Base-by-base conservation (phyloP, 192 early-diverging fungal genomes). In the Dissophora ornata region DNA sequence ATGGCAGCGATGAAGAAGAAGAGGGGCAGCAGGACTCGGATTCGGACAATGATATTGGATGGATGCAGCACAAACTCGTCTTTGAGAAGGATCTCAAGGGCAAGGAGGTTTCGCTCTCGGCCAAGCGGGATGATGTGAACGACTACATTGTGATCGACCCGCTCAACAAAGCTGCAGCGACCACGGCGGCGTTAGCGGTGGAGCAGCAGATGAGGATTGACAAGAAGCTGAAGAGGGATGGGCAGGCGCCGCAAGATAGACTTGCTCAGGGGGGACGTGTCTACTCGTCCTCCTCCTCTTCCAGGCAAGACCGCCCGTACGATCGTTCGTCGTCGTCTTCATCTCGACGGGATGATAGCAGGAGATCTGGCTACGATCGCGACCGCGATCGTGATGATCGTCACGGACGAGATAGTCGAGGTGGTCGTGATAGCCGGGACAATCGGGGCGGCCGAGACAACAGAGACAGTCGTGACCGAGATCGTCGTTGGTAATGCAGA, bases 51-150 rank as follows among this genome's bases (percentile, higher is more conserved):
- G 83, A 81, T 34, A 63, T 88, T 34, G 88, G 85, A 28, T 98
- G 96, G 96, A 86, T 96, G 69, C 75, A 83, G 12, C 92, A 94
- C 57, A 86, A 85, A 16, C 83, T 97, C 6, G 82, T 88, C 4
- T 96, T 95, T 79, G 83, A 82, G 67, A 93, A 91, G 60, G 90
- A 93, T 71, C 64, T 81, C 25, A 85, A 83, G 34, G 87, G 85
- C 32, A 86, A 84, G 32, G 88, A 89, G 55, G 73, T 77, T 0
- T 77, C 73, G 4, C 52, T 85, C 22, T 81, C 80, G 62, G 80
- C 80, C 49, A 82, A 79, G 60, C 81, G 75, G 41, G 88, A 80
- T 57, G 87, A 79, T 15, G 82, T 85, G 0, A 83, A 91, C 53
- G 91, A 90, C 57, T 91, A 88, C 69, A 77, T 89, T 4, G 90